Base-by-base conservation (phyloP, 495 filamentous ascomycete species). In the Aspergillus hancockii region DNA sequence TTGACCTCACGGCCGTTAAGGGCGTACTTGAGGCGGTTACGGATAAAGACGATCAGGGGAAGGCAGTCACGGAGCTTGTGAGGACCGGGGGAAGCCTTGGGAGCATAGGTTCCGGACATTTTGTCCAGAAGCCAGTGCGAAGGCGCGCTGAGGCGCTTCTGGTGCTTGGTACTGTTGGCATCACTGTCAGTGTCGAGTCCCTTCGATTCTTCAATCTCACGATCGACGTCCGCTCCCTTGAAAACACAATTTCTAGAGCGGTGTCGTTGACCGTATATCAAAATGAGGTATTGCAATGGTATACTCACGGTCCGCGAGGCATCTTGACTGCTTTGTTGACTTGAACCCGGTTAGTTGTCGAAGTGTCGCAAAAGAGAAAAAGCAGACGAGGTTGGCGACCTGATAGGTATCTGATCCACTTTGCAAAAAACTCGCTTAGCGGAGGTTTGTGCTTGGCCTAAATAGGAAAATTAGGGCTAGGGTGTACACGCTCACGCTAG, bases 121-220 rank as follows among this genome's bases (percentile, higher is more conserved):
- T 98, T 98, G 88, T 98, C 94, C 73, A 98, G 85, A 72, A 98
- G 91, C 94, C 95, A 98, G 87, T 98, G 94, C 76, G 90, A 93
- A 69, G 94, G 94, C 76, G 94, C 94, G 78, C 90, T 93, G 71
- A 98, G 85, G 85, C 94, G 92, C 93, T 98, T 98, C 78, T 97
- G 92, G 82, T 98, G 95, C 87, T 98, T 98, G 87, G 93, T 96
- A 73, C 92, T 96, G 76, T 73, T 64, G 54, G 56, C 66, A 75
- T 72, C 50, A 43, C 8, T 49, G 66, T 80, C 63, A 78, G 75
- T 67, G 6, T 52, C 50, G 28, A 43, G 18, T 60, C 57, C 51
- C 54, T 64, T 22, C 8, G 16, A 57, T 14, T 28, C 21, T 32
- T 31, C 47, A 47, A 36, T 21, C 23, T 14, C 22, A 16, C 28